A percentile compares a stretch with the other conserved stretches of the same genome.
Evolutionary conservation across 345 rosid genomes (phyloP).

Genomic region (Microcos paniculata): DNA sequence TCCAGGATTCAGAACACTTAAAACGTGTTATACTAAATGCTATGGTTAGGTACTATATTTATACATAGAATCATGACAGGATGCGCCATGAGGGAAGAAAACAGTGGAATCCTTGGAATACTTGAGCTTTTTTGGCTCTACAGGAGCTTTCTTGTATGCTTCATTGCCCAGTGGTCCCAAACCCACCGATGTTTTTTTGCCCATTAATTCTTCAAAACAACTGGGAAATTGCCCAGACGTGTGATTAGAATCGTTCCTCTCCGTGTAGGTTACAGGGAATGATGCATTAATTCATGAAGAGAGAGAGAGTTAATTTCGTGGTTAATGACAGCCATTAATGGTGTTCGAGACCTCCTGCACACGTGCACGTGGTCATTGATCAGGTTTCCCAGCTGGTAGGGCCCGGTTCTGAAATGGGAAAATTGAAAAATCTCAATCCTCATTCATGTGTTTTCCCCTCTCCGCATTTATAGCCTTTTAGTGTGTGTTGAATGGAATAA

Average conservation of each 20-base stretch:
- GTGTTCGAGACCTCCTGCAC: constrained; percentile 24
- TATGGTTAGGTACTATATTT: background rate
- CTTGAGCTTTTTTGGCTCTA: background rate
- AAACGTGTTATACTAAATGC: background rate
- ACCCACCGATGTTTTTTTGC: background rate
- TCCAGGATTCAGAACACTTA: background rate
- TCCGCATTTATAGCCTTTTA: background rate
- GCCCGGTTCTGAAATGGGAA: background rate
- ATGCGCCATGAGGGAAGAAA: background rate
- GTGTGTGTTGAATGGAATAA: background rate
- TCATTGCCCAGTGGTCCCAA: constrained; percentile 11
- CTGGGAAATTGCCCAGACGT: background rate
- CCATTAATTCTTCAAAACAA: background rate
- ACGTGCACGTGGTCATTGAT: constrained; percentile 27
- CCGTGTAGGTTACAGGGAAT: constrained; percentile 12
- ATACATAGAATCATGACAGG: too few species aligned
- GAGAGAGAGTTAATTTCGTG: background rate
- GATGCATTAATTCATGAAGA: constrained; percentile 8
- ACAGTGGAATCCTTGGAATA: background rate
- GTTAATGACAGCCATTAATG: constrained; percentile 17
- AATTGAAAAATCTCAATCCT: background rate
- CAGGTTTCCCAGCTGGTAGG: constrained; percentile 4
- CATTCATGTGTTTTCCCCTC: background rate
- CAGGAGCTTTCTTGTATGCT: background rate
- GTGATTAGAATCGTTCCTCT: background rate